These are phyloP conservation scores for Madurella fahalii DNA, from an alignment of 2,329 filamentous ascomycete genomes.

Conservation along the genomic window DNA sequence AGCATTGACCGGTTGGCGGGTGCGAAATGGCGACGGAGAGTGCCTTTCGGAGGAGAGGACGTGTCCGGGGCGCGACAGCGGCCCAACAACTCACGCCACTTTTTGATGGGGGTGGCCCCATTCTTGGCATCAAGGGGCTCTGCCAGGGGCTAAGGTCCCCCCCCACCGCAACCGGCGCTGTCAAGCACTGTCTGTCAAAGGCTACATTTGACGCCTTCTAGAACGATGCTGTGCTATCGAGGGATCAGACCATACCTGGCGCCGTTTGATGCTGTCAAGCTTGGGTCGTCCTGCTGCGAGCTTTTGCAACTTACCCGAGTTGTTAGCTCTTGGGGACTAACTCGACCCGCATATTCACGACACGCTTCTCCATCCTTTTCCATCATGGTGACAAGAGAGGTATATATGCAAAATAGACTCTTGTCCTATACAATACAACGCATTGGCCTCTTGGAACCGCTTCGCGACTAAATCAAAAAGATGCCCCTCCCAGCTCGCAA, in stretches of 20 bases:
- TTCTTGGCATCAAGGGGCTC: not conserved
- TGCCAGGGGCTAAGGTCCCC: not conserved
- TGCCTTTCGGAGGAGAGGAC: too few relatives aligned
- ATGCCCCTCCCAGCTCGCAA: not conserved
- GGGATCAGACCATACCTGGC: too few relatives aligned
- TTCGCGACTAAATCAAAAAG: not conserved
- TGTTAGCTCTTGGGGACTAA: too few relatives aligned
- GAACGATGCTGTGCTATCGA: too few relatives aligned
- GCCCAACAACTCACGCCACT: slow-evolving; percentile 9
- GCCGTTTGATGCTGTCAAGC: too few relatives aligned
- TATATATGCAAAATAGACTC: not conserved
- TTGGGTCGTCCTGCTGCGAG: too few relatives aligned
- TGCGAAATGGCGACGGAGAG: not conserved
- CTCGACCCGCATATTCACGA: not conserved
- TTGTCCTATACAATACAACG: not conserved
- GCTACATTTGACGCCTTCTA: too few relatives aligned
- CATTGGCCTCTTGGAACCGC: not conserved
- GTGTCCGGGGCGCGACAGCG: not conserved
- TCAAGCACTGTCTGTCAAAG: too few relatives aligned
- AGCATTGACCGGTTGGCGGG: slow-evolving; percentile 19
- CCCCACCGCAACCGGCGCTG: too few relatives aligned
- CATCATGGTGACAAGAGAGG: not conserved
- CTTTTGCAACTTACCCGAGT: too few relatives aligned
- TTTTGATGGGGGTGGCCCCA: slow-evolving; percentile 1
- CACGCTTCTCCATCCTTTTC: not conserved